Evolutionary conservation across 148 eudicot genomes (phyloP), one percentile per base, ranked within the genome.

Genomic region (Diospyros lotus): DNA sequence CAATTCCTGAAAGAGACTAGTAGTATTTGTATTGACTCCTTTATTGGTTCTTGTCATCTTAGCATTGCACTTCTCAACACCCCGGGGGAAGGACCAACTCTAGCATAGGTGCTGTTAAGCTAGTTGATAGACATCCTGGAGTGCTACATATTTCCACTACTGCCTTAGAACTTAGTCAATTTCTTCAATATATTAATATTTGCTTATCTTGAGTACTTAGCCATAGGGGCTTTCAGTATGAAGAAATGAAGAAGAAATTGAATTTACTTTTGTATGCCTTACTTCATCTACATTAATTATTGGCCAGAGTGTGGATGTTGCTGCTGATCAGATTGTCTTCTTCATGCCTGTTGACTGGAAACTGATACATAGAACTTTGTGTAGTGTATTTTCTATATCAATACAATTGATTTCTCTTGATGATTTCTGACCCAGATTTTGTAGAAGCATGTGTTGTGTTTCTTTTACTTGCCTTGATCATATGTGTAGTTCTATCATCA

Each of bases 301-400:
- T 71, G 74, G 63, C 74, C 44, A 59, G 13, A 17, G 50, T 70
- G 73, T 7, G 50, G 17, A 70, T 41, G 55, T 71, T 56, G 40
- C 64, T 71, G 46, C 38, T 71, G 40, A 58, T 43, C 42, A 40
- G 64, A 58, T 4, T 66, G 10, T 17, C 45, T 2, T 28, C 44
- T 71, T 2, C 8, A 38, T 11, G 1, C 41, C 14, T 64, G 40
- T 9, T 42, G 42, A 8, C 58, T 14, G 8, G n/a, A 55, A 54
- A 55, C 50, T 70, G 38, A 4, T 42, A 17, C 69, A 45, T 5
- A 15, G 69, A 66, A 48, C 17, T 51, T 28, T 45, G 13, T 17
- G 40, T 46, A n/a, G 14, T 43, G 28, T 28, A 28, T 28, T 28
- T 28, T 28, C 28, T 28, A 28, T 28, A 28, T 28, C 28, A 28